A percentile compares a stretch with the other conserved stretches of the same genome.
These are phyloP conservation scores for Capillidium heterosporum DNA, from an alignment of 371 early-diverging fungal genomes.

Conservation along the genomic window DNA sequence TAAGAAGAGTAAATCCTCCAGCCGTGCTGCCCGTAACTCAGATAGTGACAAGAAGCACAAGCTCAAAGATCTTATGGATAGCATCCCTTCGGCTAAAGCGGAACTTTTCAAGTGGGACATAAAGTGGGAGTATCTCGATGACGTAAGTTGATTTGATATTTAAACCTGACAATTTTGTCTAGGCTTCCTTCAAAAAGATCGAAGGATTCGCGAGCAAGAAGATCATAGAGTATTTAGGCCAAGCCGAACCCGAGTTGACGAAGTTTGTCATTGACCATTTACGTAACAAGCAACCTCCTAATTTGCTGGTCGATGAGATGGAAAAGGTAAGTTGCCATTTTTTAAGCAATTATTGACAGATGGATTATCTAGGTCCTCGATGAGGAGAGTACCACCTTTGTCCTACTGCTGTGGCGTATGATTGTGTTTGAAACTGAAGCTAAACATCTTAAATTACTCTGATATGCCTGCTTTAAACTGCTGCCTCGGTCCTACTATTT, in stretches of 20 bases:
- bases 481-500: too few species aligned
- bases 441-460: slow-evolving; percentile 18
- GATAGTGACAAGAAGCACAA: slow-evolving; percentile 23
- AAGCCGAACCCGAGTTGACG: slow-evolving; percentile 48
- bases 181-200: slow-evolving; percentile 21
- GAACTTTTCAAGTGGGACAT: slow-evolving; percentile 55
- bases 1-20: slow-evolving; percentile 4
- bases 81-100: slow-evolving; percentile 60
- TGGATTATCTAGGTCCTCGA: slow-evolving; percentile 39
- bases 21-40: slow-evolving; percentile 7
- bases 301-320: slow-evolving; percentile 42
- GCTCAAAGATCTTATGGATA: slow-evolving; percentile 41
- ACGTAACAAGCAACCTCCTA: slow-evolving; percentile 25
- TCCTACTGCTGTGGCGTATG: slow-evolving; percentile 68
- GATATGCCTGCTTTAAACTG: too few species aligned
- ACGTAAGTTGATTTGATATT: slow-evolving; percentile 19
- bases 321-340: slow-evolving; percentile 28
- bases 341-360: not conserved
- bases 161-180: not conserved
- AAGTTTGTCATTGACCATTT: slow-evolving; percentile 49
- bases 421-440: slow-evolving; percentile 72
- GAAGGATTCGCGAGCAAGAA: slow-evolving; percentile 56
- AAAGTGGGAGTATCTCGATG: slow-evolving; percentile 56
- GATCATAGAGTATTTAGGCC: slow-evolving; percentile 51
- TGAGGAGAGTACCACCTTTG: slow-evolving; percentile 62